Evolutionary conservation across 2,329 filamentous ascomycete genomes (phyloP), one percentile per base, ranked within the genome.

Genomic region (Thermomyces lanuginosus): DNA sequence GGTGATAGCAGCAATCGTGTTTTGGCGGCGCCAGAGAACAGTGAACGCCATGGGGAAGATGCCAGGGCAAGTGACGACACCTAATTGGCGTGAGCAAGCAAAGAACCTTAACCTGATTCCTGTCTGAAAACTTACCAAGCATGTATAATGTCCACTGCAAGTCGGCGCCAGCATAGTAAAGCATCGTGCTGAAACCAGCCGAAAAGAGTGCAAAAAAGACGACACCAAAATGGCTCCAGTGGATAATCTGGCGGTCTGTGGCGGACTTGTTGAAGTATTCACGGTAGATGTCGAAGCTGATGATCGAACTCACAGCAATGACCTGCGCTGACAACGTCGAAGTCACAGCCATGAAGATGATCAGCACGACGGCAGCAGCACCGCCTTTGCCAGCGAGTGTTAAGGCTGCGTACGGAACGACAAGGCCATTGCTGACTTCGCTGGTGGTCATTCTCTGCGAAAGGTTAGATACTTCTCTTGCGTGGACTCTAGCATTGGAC

Each of bases 61-160:
- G 0, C 63, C 63, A 0, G 63, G 61, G 18, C 62, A 66, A 0
- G 61, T 66, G 6, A 68, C 36, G 1, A 66, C 59, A 3, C 63
- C 60, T 51, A 26, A 27, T n/a, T n/a, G n/a, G n/a, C n/a, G n/a
- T n/a, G n/a, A n/a, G n/a, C n/a, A n/a, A n/a, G n/a, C n/a, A n/a
- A n/a, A n/a, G n/a, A n/a, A n/a, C n/a, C n/a, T n/a, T n/a, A n/a
- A n/a, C n/a, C n/a, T n/a, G n/a, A n/a, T n/a, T n/a, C n/a, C n/a
- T n/a, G n/a, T n/a, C n/a, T n/a, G n/a, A 21, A 8, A 5, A 11
- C 36, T 17, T 39, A 49, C 48, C 55, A 0, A 68, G 53, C 61
- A 67, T 63, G 34, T 68, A 66, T 1, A 66, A 33, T 0, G 61
- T 65, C 64, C 63, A 69, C 1, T 59, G 57, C 0, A 69, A 49